Percentiles rank a stretch among this genome's conserved stretches.
Evolutionary conservation across 2,329 filamentous ascomycete genomes (phyloP).

Genomic region (Penicillium nordicum): DNA sequence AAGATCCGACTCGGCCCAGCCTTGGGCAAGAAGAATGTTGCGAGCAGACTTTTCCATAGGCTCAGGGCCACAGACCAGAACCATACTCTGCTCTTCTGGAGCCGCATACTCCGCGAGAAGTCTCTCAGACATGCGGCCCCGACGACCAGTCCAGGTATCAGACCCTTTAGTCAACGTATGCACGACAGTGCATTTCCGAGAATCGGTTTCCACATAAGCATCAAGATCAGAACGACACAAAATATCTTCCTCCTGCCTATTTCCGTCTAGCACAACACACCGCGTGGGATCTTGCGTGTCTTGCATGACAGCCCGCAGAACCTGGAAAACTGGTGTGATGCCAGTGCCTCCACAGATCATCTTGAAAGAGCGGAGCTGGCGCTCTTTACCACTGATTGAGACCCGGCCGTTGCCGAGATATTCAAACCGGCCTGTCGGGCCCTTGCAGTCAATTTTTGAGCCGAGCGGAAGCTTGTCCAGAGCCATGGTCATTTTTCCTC

Average conservation of each 20-base stretch:
- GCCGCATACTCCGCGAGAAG: conserved; percentile 59
- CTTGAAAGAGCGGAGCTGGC: conserved; percentile 64
- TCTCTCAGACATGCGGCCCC: conserved; percentile 62
- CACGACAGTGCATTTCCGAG: conserved; percentile 57
- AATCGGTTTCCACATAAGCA: conserved; percentile 52
- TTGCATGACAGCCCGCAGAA: conserved; percentile 69
- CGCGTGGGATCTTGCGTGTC: conserved; percentile 61
- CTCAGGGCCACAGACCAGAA: conserved; percentile 75
- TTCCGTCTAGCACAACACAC: conserved; percentile 75
- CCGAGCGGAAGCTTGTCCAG: conserved; percentile 70
- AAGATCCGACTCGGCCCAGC: conserved; percentile 70
- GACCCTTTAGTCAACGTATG: conserved; percentile 66
- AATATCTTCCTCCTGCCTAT: conserved; percentile 76
- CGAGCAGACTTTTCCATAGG: conserved; percentile 67
- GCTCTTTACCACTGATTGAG: conserved; percentile 54
- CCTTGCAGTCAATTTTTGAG: conserved; percentile 77
- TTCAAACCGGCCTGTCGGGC: conserved; percentile 80
- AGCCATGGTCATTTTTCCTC: conserved; percentile 78
- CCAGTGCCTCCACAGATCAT: conserved; percentile 91
- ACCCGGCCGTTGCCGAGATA: conserved; percentile 69
- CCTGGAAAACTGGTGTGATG: conserved; percentile 87
- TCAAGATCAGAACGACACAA: conserved; percentile 73
- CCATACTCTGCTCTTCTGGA: conserved; percentile 55
- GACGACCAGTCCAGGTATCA: conserved; percentile 64
- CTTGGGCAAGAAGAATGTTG: conserved; percentile 56